Evolutionary conservation across 176 grass and related monocot species (phyloP), one percentile per base, ranked within the genome.

Genomic region (Triticum timopheevii): DNA sequence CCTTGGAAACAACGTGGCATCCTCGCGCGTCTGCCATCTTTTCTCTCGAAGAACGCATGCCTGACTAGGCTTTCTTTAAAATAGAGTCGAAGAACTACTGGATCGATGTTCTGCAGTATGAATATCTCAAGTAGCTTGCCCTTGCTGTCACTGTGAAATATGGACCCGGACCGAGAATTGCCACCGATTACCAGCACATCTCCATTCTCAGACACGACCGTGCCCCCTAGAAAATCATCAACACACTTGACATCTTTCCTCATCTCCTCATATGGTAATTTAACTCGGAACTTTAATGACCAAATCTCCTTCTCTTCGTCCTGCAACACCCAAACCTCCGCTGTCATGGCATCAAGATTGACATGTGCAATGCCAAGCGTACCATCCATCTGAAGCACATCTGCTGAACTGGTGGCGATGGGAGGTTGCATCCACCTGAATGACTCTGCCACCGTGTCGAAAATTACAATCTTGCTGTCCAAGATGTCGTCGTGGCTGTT

Each of bases 11-110:
- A 74, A 16, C 71, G 3, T 17, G 23, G 71, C 40, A 25, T 2
- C 40, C 42, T 74, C 39, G 24, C 4, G 23, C n/a, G n/a, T 27
- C 7, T 73, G 70, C 36, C 25, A 17, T 16, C 42, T 66, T 24
- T 45, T 17, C 20, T 52, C 13, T 54, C 13, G 16, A 86, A 86
- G 33, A 78, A 78, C 0, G 3, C 5, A 86, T 86, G 84, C 13
- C 15, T 69, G 16, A 69, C 22, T 59, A 86, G 74, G 47, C 74
- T 86, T 78, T 78, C 63, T 59, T 78, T 69, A 33, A 58, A 78
- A 34, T 44, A 20, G 11, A 58, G 6, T 13, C 9, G 9, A 28
- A 24, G 38, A 39, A 24, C 13, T 10, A 0, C 1, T 40, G 44
- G 45, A 4, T 49, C 12, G 45, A 49, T 2, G 13, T 49, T 42